Evolutionary conservation across 1,284 basidiomycete species (phyloP).

Genomic region (Sporisorium iseilematis-ciliati): DNA sequence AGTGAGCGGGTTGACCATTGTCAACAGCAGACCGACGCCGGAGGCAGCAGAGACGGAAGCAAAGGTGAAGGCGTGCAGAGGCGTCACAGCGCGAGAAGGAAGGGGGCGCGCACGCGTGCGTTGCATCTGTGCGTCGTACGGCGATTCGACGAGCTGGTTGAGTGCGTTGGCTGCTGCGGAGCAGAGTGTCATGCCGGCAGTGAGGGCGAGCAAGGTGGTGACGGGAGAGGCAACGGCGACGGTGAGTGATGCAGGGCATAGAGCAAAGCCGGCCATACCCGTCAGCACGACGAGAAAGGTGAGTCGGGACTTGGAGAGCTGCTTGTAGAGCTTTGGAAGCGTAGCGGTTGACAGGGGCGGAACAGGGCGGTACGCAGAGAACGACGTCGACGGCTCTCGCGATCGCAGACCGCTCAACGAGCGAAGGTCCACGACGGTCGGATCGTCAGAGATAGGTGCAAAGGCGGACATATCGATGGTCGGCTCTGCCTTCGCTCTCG

Average conservation of each 20-base stretch:
- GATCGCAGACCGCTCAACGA: constrained; percentile 33
- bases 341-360: constrained; percentile 33
- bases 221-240: constrained; percentile 53
- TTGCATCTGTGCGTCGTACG: constrained; percentile 96
- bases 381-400: constrained; percentile 28
- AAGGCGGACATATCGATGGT: constrained; percentile 24
- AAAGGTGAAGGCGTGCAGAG: constrained; percentile 86
- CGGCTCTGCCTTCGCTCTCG: background rate
- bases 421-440: constrained; percentile 43
- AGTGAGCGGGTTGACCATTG: constrained; percentile 88
- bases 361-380: constrained; percentile 50
- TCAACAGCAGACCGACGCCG: constrained; percentile 83
- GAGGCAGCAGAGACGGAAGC: constrained; percentile 80
- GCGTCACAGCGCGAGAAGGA: constrained; percentile 84
- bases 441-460: constrained; percentile 56
- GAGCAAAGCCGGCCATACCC: constrained; percentile 90
- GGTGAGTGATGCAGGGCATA: constrained; percentile 74
- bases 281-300: constrained; percentile 90
- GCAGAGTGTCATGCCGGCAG: constrained; percentile 89
- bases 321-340: constrained; percentile 74
- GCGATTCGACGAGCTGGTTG: constrained; percentile 94
- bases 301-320: constrained; percentile 88
- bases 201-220: constrained; percentile 80
- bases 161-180: constrained; percentile 92
- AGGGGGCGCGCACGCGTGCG: constrained; percentile 90